Base-by-base conservation (phyloP, 2,329 filamentous ascomycete species). In the Raffaelea albimanens region DNA sequence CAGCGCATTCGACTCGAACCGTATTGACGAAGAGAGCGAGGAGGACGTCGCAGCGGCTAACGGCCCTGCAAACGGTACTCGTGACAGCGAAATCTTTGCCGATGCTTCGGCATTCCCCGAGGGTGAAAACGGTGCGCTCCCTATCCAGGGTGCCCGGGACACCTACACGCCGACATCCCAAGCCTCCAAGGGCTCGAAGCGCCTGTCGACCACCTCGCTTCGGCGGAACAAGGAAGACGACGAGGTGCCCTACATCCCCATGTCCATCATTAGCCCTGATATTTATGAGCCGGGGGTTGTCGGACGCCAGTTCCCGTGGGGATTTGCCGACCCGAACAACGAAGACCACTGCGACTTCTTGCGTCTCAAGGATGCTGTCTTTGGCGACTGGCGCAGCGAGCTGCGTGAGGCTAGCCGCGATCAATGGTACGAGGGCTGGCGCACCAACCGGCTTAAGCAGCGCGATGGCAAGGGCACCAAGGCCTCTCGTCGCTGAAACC, bases 381-480 rank as follows among this genome's bases (percentile, higher is more conserved):
- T 98, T 64, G 82, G 73, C 55, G 91, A 97, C 60, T 98, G 93
- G 93, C 84, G 91, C 44, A 78, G 78, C 40, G 93, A 98, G 62
- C 73, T 98, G 51, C 84, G 91, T 51, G 88, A 95, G 64, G 85
- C 88, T 45, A 95, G 88, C 63, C 80, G 88, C 48, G 89, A 95
- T 61, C 78, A 89, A 57, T 96, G 89, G 87, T 97, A 97, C 58
- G 91, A 97, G 66, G 83, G 86, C 58, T 97, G 91, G 93, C 82
- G 93, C 66, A 96, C 80, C 9, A 82, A 71, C 65, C 71, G 78
- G 48, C 73, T 83, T 55, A 81, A 81, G 66, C 67, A 72, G 53
- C 69, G 71, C 48, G 68, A 75, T 49, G 59, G 66, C 46, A 61
- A 60, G 56, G 50, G 54, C 49, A 52, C 59, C 29, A 51, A 49